Percentiles rank a stretch among this genome's conserved stretches.
These are phyloP conservation scores for Tolypocladium tropicale DNA, from an alignment of 2,329 filamentous ascomycete species.

Conservation along the genomic window DNA sequence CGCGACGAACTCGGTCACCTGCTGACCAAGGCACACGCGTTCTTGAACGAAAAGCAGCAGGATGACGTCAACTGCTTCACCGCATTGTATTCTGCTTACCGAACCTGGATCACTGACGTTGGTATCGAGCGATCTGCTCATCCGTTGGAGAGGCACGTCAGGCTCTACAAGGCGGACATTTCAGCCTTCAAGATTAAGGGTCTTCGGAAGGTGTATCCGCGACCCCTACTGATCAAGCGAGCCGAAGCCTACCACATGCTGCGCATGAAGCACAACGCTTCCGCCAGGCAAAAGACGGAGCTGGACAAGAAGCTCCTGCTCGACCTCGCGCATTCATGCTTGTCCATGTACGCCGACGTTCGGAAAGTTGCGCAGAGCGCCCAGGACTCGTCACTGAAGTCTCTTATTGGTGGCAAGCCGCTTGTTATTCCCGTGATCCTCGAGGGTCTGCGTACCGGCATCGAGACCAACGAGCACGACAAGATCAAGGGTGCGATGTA, in stretches of 20 bases:
- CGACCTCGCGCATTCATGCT: slow-evolving; percentile 80
- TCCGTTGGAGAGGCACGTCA: slow-evolving; percentile 75
- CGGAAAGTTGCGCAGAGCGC: slow-evolving; percentile 88
- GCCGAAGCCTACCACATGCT: slow-evolving; percentile 93
- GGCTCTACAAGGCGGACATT: slow-evolving; percentile 77
- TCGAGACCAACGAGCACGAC: slow-evolving; percentile 73
- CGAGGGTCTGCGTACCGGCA: slow-evolving; percentile 63
- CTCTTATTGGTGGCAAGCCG: slow-evolving; percentile 75
- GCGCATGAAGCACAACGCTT: slow-evolving; percentile 86
- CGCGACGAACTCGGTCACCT: slow-evolving; percentile 72
- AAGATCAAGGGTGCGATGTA: slow-evolving; percentile 93
- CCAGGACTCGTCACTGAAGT: slow-evolving; percentile 86
- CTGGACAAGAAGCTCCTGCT: slow-evolving; percentile 77
- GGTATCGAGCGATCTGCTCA: slow-evolving; percentile 94
- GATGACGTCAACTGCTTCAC: slow-evolving; percentile 96
- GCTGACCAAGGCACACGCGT: slow-evolving; percentile 74
- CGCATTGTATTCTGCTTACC: slow-evolving; percentile 80
- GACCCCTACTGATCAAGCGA: slow-evolving; percentile 81
- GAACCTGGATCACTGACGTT: slow-evolving; percentile 95
- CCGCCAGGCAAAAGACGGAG: slow-evolving; percentile 78
- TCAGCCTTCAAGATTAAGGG: slow-evolving; percentile 92
- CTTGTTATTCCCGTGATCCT: slow-evolving; percentile 86
- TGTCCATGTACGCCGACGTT: slow-evolving; percentile 90
- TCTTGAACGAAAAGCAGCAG: slow-evolving; percentile 74
- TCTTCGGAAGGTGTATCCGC: slow-evolving; percentile 81